Conservation (phyloP, 177 flowering plant genomes). For the Vitis hybrid region DNA sequence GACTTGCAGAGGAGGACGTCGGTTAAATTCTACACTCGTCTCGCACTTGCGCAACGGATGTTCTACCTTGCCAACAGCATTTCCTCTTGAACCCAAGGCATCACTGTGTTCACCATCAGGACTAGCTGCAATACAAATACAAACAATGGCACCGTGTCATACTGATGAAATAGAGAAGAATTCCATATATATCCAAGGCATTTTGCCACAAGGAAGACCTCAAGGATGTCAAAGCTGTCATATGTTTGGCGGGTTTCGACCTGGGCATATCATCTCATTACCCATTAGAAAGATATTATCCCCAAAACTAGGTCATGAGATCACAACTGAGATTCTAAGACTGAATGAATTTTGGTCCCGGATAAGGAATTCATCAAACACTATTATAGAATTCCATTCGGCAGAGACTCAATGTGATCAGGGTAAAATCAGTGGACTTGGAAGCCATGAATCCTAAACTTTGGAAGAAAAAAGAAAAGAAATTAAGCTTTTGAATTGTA, state of each 20-base stretch:
- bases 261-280: no score
- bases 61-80: constrained; percentile 5
- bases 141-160: not conserved
- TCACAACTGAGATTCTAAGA: no score
- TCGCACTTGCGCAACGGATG: constrained; percentile 9
- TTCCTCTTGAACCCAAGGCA: constrained; percentile 9
- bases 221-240: no score
- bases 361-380: not conserved
- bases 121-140: constrained; percentile 13
- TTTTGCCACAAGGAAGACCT: no score
- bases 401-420: no score
- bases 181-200: not conserved
- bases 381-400: no score
- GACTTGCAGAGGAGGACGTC: constrained; percentile 3
- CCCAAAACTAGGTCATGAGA: no score
- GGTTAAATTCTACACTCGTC: constrained; percentile 8
- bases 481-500: not conserved
- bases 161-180: not conserved
- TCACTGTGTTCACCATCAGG: constrained; percentile 2
- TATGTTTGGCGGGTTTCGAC: no score
- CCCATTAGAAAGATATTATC: no score
- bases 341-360: not conserved
- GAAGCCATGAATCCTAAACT: not conserved
- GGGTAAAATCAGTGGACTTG: not conserved
- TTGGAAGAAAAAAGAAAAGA: no score